phyloP scores from a whole-genome alignment of 352 stramenopile species.

The Globisporangium middletonii region DNA sequence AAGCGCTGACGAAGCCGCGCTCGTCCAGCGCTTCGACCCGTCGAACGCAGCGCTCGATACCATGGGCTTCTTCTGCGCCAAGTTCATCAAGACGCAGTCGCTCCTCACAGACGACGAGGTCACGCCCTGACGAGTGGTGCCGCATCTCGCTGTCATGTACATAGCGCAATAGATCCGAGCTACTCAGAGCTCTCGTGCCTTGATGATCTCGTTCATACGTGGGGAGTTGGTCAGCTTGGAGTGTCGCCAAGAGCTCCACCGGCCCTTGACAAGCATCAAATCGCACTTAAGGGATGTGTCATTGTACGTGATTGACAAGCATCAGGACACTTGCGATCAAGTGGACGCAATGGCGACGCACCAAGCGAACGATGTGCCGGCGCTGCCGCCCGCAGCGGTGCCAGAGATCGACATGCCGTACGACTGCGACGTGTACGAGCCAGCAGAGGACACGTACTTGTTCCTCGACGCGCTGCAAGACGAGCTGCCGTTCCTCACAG shows the following conservation, averaged over 20 bases:
- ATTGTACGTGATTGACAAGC: background rate
- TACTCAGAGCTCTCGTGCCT: too few relatives aligned
- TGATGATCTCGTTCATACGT: too few relatives aligned
- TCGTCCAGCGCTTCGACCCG: conserved; percentile 89
- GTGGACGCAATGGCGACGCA: background rate
- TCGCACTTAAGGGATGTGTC: background rate
- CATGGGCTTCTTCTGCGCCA: conserved; percentile 94
- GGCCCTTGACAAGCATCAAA: background rate
- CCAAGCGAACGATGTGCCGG: too few relatives aligned
- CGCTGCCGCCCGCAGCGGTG: conserved; percentile 26
- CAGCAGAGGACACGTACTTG: conserved; percentile 96
- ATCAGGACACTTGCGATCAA: background rate
- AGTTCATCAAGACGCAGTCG: conserved; percentile 85
- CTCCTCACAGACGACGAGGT: conserved; percentile 17
- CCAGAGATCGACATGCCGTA: conserved; percentile 73
- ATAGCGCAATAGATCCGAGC: background rate
- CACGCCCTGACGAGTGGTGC: background rate
- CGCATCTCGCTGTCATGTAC: too few relatives aligned
- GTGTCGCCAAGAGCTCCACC: too few relatives aligned
- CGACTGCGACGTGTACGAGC: conserved; percentile 94
- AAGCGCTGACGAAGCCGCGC: conserved; percentile 49
- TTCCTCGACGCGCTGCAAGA: conserved; percentile 94
- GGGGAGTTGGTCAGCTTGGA: too few relatives aligned
- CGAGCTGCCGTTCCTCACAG: conserved; percentile 60
- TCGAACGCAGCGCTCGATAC: conserved; percentile 71